These are phyloP conservation scores for Naganishia onofrii DNA, from an alignment of 768 basidiomycete species.

Conservation along the genomic window DNA sequence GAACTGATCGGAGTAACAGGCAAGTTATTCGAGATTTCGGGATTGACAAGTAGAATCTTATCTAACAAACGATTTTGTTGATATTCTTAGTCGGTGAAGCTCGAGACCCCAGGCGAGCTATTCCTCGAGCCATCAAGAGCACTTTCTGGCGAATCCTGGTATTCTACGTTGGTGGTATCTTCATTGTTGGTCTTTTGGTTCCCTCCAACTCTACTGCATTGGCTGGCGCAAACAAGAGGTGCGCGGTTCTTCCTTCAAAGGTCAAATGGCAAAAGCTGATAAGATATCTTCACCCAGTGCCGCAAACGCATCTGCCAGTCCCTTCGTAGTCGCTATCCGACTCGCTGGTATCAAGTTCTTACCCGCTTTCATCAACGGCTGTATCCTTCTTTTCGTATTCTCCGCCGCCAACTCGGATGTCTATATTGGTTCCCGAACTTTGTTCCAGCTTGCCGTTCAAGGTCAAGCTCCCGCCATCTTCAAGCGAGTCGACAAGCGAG, in stretches of 20 bases:
- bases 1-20: constrained; percentile 38
- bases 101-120: constrained; percentile 26
- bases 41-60: not conserved
- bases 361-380: constrained; percentile 41
- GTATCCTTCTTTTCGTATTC: constrained; percentile 49
- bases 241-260: not conserved
- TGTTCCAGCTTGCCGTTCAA: constrained; percentile 54
- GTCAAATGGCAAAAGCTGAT: constrained; percentile 52
- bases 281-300: constrained; percentile 44
- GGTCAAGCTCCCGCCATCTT: constrained; percentile 57
- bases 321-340: constrained; percentile 76
- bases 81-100: constrained; percentile 32
- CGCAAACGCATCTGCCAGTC: constrained; percentile 64
- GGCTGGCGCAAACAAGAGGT: constrained; percentile 21
- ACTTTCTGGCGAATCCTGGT: constrained; percentile 66
- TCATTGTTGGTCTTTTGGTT: constrained; percentile 67
- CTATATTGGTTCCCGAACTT: constrained; percentile 43
- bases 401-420: constrained; percentile 48
- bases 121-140: constrained; percentile 45
- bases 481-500: constrained; percentile 57
- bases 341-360: constrained; percentile 66
- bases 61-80: not conserved
- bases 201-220: constrained; percentile 57
- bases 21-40: not conserved
- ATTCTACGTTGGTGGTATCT: constrained; percentile 64